phyloP scores from a whole-genome alignment of 2,329 filamentous ascomycete genomes.

The Akanthomyces muscarius region DNA sequence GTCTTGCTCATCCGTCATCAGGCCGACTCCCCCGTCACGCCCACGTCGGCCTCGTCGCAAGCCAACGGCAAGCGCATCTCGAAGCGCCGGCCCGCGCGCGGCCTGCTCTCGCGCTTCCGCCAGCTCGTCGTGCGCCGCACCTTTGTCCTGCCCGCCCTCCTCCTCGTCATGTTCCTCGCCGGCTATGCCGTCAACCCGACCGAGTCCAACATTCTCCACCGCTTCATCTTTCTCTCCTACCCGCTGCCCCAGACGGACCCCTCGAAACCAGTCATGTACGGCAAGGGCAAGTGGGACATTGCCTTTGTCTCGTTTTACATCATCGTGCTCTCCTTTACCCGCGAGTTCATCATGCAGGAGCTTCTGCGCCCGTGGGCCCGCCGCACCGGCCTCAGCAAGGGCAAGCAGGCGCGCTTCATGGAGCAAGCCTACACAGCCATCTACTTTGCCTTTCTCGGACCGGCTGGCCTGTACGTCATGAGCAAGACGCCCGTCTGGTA shows the following conservation, averaged over 20 bases:
- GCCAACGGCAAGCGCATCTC: slow-evolving; percentile 40
- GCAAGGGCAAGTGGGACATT: slow-evolving; percentile 82
- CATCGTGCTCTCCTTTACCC: slow-evolving; percentile 84
- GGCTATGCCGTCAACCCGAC: slow-evolving; percentile 73
- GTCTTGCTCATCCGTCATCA: slow-evolving; percentile 6
- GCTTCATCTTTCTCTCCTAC: slow-evolving; percentile 89
- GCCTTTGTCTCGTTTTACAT: slow-evolving; percentile 88
- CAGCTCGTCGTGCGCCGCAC: slow-evolving; percentile 59
- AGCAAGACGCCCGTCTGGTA: slow-evolving; percentile 89
- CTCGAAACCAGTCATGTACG: slow-evolving; percentile 63
- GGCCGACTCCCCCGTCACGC: slow-evolving; percentile 19
- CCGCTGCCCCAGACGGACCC: slow-evolving; percentile 51
- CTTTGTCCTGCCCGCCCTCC: slow-evolving; percentile 62
- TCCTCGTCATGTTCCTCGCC: slow-evolving; percentile 59
- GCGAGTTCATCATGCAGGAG: slow-evolving; percentile 94
- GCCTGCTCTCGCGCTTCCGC: slow-evolving; percentile 43
- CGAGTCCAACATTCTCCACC: slow-evolving; percentile 71
- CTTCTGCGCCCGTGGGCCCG: slow-evolving; percentile 73
- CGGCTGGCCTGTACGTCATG: slow-evolving; percentile 88
- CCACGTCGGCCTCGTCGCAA: slow-evolving; percentile 14
- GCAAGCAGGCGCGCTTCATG: slow-evolving; percentile 89
- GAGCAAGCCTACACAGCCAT: slow-evolving; percentile 92
- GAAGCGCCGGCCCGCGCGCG: slow-evolving; percentile 53
- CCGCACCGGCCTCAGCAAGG: slow-evolving; percentile 64
- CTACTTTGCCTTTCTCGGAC: slow-evolving; percentile 81